These are phyloP conservation scores for Diaporthe citriasiana DNA, from an alignment of 2,329 filamentous ascomycete genomes.

Conservation along the genomic window DNA sequence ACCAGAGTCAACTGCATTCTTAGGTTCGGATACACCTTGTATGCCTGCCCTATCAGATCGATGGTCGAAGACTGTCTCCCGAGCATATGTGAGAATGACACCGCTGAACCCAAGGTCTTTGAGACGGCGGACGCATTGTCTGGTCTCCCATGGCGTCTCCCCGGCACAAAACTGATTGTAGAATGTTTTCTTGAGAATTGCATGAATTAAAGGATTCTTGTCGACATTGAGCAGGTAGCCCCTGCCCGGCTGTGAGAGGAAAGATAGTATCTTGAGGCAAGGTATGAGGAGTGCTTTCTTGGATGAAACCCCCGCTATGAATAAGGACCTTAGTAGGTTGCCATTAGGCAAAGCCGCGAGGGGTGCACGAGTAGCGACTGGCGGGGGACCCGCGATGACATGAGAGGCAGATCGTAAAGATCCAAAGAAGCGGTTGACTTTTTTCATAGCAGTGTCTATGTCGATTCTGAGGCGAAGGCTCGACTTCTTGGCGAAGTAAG, in stretches of 20 bases:
- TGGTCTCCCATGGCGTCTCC: slow-evolving; percentile 57
- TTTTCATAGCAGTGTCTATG: slow-evolving; percentile 27
- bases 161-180: slow-evolving; percentile 71
- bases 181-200: slow-evolving; percentile 64
- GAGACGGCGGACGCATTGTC: slow-evolving; percentile 58
- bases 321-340: slow-evolving; percentile 56
- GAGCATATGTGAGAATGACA: slow-evolving; percentile 70
- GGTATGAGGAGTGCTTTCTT: slow-evolving; percentile 57
- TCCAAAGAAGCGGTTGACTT: slow-evolving; percentile 31
- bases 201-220: slow-evolving; percentile 62
- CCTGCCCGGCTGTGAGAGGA: slow-evolving; percentile 55
- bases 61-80: slow-evolving; percentile 58
- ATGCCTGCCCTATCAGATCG: slow-evolving; percentile 47
- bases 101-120: slow-evolving; percentile 66
- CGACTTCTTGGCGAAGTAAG: neutral
- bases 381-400: neutral
- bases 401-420: slow-evolving; percentile 30
- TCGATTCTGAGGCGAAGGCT: neutral
- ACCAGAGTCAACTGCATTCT: neutral
- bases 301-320: slow-evolving; percentile 63
- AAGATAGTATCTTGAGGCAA: slow-evolving; percentile 54
- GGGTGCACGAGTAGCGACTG: slow-evolving; percentile 17
- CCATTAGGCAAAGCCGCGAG: slow-evolving; percentile 49
- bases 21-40: slow-evolving; percentile 40
- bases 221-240: slow-evolving; percentile 59